A percentile compares a stretch with the other conserved stretches of the same genome.
Evolutionary conservation across 2,329 filamentous ascomycete genomes (phyloP).

Genomic region (Penicillium sp.): DNA sequence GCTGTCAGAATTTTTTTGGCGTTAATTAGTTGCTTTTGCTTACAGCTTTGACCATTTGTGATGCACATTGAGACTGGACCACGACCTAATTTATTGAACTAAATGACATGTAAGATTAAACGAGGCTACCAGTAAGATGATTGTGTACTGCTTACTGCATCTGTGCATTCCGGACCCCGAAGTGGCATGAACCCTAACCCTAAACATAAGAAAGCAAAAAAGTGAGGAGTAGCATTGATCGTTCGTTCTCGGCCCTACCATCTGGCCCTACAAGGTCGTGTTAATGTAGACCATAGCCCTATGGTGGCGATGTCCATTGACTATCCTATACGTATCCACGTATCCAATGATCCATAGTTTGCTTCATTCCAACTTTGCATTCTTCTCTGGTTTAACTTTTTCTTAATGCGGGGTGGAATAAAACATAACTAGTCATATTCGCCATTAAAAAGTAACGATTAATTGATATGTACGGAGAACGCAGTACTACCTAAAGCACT

Average conservation of each 20-base stretch:
- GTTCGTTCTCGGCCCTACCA: no score
- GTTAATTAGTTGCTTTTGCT: background rate
- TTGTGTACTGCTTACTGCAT: no score
- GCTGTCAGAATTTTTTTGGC: background rate
- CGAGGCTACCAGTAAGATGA: no score
- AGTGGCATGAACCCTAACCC: no score
- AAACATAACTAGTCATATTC: background rate
- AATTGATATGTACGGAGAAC: background rate
- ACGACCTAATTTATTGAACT: background rate
- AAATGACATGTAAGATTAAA: background rate
- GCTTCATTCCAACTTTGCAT: background rate
- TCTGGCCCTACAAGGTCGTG: no score
- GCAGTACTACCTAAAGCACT: background rate
- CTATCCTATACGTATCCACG: background rate
- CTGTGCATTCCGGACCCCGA: no score
- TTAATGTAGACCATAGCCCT: no score
- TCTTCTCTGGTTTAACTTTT: background rate
- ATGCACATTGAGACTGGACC: no score
- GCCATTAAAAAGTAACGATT: background rate
- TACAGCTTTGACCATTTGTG: background rate
- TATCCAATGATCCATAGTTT: no score
- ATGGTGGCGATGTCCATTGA: no score
- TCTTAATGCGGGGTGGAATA: background rate
- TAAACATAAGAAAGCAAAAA: no score
- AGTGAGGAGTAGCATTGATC: no score